A percentile compares a stretch with the other conserved stretches of the same genome.
Conservation (phyloP, 306 rosid species). For the Vicia faba region DNA sequence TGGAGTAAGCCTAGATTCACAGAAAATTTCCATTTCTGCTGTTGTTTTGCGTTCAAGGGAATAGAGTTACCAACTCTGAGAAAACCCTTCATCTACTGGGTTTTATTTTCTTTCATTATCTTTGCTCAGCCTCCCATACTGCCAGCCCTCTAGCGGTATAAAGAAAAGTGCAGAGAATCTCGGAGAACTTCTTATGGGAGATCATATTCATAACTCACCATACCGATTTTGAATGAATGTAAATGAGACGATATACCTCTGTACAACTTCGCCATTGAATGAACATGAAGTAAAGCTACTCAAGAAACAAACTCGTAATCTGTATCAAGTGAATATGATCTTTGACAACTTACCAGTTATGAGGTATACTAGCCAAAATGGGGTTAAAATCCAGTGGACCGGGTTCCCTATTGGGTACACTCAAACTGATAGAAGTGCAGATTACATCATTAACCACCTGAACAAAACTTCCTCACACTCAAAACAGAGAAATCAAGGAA, state of each 20-base stretch:
- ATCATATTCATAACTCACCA: conserved; percentile 78
- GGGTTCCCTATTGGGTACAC: conserved; percentile 89
- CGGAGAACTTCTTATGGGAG: conserved; percentile 88
- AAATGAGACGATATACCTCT: conserved; percentile 69
- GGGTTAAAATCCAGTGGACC: conserved; percentile 82
- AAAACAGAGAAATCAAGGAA: no score
- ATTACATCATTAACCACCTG: conserved; percentile 83
- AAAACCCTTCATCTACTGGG: conserved; percentile 41
- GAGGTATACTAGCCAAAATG: conserved; percentile 77
- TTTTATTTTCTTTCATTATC: conserved; percentile 46
- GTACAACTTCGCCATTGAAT: conserved; percentile 59
- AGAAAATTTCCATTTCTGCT: conserved; percentile 21
- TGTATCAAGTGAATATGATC: conserved; percentile 91
- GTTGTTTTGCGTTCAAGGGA: conserved; percentile 28
- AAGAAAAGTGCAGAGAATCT: conserved; percentile 97
- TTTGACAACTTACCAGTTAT: conserved; percentile 86
- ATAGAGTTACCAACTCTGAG: conserved; percentile 48
- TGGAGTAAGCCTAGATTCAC: conserved; percentile 41
- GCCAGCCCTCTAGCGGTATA: conserved; percentile 57
- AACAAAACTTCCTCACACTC: no score
- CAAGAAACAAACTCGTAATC: conserved; percentile 81
- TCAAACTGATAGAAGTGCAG: conserved; percentile 58
- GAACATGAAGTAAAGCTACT: conserved; percentile 80
- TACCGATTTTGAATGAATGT: conserved; percentile 73
- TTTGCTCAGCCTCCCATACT: conserved; percentile 76